Conservation (phyloP, 305 asterid species). For the Solanum hybrid region DNA sequence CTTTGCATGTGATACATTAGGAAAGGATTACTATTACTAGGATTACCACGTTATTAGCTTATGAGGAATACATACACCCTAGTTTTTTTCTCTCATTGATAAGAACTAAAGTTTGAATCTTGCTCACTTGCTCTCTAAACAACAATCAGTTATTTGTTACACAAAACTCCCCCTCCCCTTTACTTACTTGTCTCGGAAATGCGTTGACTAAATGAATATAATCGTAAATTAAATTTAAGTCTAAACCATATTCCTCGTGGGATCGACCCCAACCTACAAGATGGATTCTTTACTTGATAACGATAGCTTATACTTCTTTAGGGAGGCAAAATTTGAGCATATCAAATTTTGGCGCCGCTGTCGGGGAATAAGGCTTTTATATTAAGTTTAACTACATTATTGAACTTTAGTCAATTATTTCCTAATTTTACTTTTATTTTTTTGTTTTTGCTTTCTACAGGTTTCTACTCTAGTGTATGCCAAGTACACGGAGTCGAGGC, state of each 20-base stretch:
- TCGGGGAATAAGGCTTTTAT: background rate
- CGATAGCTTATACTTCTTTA: background rate
- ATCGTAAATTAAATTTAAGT: background rate
- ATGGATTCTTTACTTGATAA: background rate
- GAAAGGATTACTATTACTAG: background rate
- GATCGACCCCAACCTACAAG: background rate
- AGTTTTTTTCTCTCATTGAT: background rate
- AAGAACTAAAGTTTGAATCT: background rate
- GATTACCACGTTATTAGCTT: background rate
- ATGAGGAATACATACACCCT: background rate
- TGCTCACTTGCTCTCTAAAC: background rate
- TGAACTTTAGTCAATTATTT: background rate
- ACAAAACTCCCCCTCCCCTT: too few relatives aligned
- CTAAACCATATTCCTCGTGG: background rate
- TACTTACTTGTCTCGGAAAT: too few relatives aligned
- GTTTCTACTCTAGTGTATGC: background rate
- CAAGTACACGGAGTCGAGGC: background rate
- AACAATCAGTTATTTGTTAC: background rate
- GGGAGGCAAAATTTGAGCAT: background rate
- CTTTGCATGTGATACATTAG: background rate
- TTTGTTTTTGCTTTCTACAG: background rate
- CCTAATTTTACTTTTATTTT: background rate
- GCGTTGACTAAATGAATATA: too few relatives aligned
- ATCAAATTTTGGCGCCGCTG: background rate
- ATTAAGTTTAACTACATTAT: background rate